Percentiles rank a stretch among this genome's conserved stretches.
Evolutionary conservation across 139 green algal genomes (phyloP).

Genomic region (Trebouxia sp.): DNA sequence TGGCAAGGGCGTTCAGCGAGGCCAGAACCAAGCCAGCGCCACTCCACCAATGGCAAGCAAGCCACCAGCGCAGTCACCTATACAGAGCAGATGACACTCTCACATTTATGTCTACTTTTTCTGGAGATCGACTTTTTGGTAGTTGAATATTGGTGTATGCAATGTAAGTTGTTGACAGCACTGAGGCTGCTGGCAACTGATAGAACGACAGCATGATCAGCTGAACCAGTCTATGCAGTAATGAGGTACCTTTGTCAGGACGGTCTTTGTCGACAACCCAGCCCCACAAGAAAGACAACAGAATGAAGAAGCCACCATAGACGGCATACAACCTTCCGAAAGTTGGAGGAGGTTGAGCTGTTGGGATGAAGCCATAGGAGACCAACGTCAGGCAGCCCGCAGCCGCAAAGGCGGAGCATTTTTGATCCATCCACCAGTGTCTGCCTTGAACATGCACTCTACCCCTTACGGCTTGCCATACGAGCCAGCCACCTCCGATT

Average conservation of each 20-base stretch:
- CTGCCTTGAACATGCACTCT: constrained; percentile 29
- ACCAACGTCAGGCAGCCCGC: constrained; percentile 69
- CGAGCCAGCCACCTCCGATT: constrained; percentile 86
- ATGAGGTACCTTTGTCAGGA: constrained; percentile 61
- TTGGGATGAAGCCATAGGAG: constrained; percentile 81
- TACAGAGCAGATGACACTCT: not conserved
- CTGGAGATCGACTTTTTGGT: too few species aligned
- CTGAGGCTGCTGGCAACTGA: too few species aligned
- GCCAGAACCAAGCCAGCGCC: not conserved
- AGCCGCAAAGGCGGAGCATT: constrained; percentile 42
- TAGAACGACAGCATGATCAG: too few species aligned
- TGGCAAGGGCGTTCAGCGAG: too few species aligned
- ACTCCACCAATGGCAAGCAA: not conserved
- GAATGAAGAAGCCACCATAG: constrained; percentile 90
- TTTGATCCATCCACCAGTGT: constrained; percentile 35
- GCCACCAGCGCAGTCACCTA: not conserved
- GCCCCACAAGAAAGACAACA: constrained; percentile 81
- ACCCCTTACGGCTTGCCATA: constrained; percentile 76
- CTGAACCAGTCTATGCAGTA: not conserved
- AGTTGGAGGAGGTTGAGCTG: constrained; percentile 68
- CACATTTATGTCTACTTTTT: not conserved
- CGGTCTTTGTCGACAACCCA: constrained; percentile 70
- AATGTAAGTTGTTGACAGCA: too few species aligned
- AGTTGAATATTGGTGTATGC: too few species aligned
- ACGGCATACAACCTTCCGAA: constrained; percentile 76